A percentile compares a stretch with the other conserved stretches of the same genome.
phyloP scores from a whole-genome alignment of 345 rosid species.

The Odontarrhena argentea region DNA sequence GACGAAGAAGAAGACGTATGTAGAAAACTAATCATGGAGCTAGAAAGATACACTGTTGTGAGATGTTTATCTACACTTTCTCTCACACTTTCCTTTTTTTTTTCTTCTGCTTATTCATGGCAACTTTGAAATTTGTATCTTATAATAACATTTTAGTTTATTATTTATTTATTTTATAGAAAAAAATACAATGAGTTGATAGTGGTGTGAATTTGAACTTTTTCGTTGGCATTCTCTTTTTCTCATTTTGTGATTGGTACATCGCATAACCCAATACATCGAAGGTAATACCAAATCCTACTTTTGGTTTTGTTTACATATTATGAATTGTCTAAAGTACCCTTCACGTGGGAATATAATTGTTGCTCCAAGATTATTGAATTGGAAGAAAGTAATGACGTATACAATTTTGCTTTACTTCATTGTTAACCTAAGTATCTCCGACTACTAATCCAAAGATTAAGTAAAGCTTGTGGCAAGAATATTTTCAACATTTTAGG shows the following conservation, averaged over 20 bases:
- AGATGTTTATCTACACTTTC: slow-evolving; percentile 32
- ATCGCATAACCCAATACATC: slow-evolving; percentile 22
- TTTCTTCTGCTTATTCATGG: slow-evolving; percentile 36
- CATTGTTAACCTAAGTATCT: too few species aligned
- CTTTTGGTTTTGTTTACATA: background rate
- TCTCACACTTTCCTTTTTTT: background rate
- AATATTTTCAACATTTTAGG: too few species aligned
- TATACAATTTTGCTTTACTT: too few species aligned
- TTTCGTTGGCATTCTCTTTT: slow-evolving; percentile 43
- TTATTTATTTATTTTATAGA: background rate
- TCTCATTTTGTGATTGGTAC: slow-evolving; percentile 27
- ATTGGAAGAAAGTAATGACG: too few species aligned
- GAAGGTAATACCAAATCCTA: slow-evolving; percentile 2
- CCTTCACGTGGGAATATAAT: slow-evolving; percentile 2
- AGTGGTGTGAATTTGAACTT: slow-evolving; percentile 38
- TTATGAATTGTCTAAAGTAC: slow-evolving; percentile 1
- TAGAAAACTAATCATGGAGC: slow-evolving; percentile 38
- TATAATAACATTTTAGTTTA: background rate
- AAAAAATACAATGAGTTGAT: slow-evolving; percentile 29
- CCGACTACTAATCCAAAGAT: too few species aligned
- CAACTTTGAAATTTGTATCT: slow-evolving; percentile 37
- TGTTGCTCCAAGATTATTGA: too few species aligned
- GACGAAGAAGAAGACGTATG: slow-evolving; percentile 32
- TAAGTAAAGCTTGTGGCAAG: too few species aligned
- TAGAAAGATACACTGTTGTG: slow-evolving; percentile 15